Evolutionary conservation across 2,329 filamentous ascomycete genomes (phyloP), one percentile per base, ranked within the genome.

Genomic region (Aspergillus brasiliensis): DNA sequence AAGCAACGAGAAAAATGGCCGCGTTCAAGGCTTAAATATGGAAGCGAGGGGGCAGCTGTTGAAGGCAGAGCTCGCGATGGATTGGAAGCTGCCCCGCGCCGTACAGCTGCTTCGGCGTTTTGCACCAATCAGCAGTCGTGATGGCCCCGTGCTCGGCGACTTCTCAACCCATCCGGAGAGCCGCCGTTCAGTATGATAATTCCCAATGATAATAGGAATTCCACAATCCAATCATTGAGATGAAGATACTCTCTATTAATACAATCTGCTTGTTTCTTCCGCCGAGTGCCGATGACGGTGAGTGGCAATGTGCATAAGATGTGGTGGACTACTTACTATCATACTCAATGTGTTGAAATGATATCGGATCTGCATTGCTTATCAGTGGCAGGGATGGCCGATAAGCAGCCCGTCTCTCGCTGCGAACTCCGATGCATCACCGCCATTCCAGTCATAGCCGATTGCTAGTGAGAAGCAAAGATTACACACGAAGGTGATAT

Each of bases 11-110:
- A 15, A 28, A 44, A 44, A 13, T 17, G 52, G 38, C 25, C 10
- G 40, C 34, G 52, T n/a, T n/a, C 25, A 19, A 19, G n/a, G 37
- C 42, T 62, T 62, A 62, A 49, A 60, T 61, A 59, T 28, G 21
- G 37, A 19, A 19, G 38, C 28, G 40, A 47, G 51, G 49, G 46
- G 40, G 53, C 46, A 44, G 46, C 21, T 37, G 28, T 34, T 19
- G 48, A n/a, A 37, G 44, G 31, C 23, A 44, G 60, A 49, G 54
- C 47, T 42, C 56, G 40, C 31, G 25, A 28, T 38, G 34, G 51
- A 46, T 28, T 28, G 46, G 46, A 34, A 55, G 52, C 52, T 55
- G 52, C 52, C 52, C 52, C 52, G 52, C 52, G 25, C 51, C 17
- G 13, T 6, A n/a, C 25, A 28, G 21, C 28, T 56, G 23, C 47